Conservation (phyloP, 495 filamentous ascomycete species). For the Neurospora sp. region DNA sequence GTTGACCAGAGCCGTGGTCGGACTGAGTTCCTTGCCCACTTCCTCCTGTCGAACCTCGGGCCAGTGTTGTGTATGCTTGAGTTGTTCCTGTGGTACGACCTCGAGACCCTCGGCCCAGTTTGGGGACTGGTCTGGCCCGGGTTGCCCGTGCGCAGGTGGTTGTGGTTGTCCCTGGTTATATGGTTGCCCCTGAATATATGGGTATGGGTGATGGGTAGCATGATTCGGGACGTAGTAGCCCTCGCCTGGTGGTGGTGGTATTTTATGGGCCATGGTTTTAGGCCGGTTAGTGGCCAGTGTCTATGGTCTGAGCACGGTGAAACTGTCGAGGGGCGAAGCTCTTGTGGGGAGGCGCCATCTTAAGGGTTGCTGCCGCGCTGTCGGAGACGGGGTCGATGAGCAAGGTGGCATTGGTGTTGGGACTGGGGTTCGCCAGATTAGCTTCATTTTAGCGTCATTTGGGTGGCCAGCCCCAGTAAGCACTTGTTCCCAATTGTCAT, state of each 20-base stretch:
- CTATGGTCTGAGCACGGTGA: background rate
- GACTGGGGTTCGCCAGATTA: background rate
- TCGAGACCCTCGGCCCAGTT: background rate
- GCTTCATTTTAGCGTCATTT: background rate
- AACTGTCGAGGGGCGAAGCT: background rate
- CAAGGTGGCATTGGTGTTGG: no score
- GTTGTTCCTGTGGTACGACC: background rate
- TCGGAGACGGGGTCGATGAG: background rate
- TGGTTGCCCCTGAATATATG: background rate
- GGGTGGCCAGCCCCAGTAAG: background rate
- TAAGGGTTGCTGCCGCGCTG: background rate
- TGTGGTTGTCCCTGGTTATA: background rate
- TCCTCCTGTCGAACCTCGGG: background rate
- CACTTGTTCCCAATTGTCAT: background rate
- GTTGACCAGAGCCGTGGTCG: background rate
- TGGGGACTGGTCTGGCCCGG: background rate
- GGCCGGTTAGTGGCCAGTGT: background rate
- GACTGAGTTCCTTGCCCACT: background rate
- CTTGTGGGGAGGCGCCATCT: background rate
- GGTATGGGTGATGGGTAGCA: background rate
- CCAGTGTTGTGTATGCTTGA: background rate
- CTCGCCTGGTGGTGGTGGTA: background rate
- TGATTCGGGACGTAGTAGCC: background rate
- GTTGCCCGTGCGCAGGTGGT: no score
- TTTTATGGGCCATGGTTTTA: background rate